Conservation (phyloP, 225 moss, liverwort and hornwort species). For the Physcomitrellopsis africana region DNA sequence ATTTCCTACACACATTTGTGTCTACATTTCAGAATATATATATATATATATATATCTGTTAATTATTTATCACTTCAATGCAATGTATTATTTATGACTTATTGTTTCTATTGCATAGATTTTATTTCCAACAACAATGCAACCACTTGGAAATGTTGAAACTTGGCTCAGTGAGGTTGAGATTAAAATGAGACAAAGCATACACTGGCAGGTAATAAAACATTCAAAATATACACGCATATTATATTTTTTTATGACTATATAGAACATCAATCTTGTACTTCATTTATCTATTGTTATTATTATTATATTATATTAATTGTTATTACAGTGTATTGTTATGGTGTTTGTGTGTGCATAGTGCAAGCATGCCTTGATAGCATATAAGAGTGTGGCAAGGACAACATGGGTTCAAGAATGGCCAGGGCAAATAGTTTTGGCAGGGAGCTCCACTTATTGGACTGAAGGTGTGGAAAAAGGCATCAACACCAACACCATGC, state of each 20-base stretch:
- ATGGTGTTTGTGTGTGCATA: constrained; percentile 19
- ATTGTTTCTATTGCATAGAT: constrained; percentile 35
- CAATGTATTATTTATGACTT: background rate
- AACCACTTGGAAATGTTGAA: constrained; percentile 87
- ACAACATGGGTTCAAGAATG: constrained; percentile 87
- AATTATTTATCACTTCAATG: background rate
- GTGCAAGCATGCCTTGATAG: constrained; percentile 63
- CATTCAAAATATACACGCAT: too few species aligned
- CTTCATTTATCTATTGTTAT: too few species aligned
- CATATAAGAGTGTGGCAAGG: constrained; percentile 59
- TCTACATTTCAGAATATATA: too few species aligned
- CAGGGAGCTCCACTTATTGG: constrained; percentile 88
- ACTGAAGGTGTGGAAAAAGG: constrained; percentile 76
- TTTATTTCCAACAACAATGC: constrained; percentile 75
- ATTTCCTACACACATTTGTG: too few species aligned
- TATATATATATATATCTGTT: too few species aligned
- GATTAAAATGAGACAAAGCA: constrained; percentile 74
- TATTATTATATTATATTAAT: too few species aligned
- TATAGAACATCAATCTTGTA: background rate
- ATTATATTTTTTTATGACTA: too few species aligned
- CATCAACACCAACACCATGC: constrained; percentile 69
- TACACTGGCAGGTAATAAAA: constrained; percentile 67
- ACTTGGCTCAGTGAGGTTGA: constrained; percentile 84
- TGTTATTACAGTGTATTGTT: background rate
- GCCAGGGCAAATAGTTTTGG: constrained; percentile 90